Evolutionary conservation across 2,329 filamentous ascomycete species (phyloP), one percentile per base, ranked within the genome.

Genomic region (Pseudocercospora vitis): DNA sequence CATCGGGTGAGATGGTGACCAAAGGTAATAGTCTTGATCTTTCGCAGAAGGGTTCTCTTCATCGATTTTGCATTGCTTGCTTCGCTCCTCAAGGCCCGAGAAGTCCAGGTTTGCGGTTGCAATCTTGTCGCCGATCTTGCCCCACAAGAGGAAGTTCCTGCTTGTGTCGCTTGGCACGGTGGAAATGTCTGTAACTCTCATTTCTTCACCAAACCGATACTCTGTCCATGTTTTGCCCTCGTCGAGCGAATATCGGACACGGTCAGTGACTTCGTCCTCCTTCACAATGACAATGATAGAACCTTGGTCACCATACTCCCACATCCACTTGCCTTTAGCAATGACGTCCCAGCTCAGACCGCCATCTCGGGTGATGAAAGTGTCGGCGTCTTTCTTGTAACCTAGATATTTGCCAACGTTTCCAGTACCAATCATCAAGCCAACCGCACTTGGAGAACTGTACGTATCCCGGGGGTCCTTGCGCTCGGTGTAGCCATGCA

Each of bases 401-500:
- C 78, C 81, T 40, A 96, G 80, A 55, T 78, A 78, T 24, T 83
- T 75, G 23, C 95, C 95, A 7, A 99, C 91, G 65, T 97, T 99
- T 61, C 94, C 94, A 57, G 91, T 82, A 12, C 84, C 94, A 68
- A 99, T 86, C 83, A 97, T 89, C 49, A 99, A 73, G 8, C 94
- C 95, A 31, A 96, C 83, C 1, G 94, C 92, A 3, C 89, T 91
- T 42, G 85, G 82, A 2, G 91, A 96, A 7, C 90, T 94, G 72
- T 89, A 97, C 0, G 89, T 95, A 69, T 92, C 88, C 42, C 85
- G 78, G 64, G 85, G 86, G 68, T 97, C 89, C 26, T 75, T 76
- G 58, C 94, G 85, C 72, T 99, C 94, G 0, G 95, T 97, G 73
- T 95, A 99, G 52, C 92, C 89, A 70, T 99, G 95, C 31, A 99